phyloP scores from a whole-genome alignment of 306 rosid species.

The Lathyrus aphaca region DNA sequence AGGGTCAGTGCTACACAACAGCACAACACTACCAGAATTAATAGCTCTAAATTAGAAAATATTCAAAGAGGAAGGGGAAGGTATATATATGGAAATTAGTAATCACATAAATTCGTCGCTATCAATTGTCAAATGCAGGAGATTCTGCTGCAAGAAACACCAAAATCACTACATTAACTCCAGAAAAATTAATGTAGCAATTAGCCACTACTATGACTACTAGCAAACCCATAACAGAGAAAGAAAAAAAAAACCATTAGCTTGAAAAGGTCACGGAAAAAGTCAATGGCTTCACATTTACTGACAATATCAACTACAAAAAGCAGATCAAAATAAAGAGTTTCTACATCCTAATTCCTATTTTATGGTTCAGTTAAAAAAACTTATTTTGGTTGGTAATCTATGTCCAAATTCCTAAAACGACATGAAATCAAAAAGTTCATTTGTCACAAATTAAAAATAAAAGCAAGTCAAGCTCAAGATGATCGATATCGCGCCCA shows the following conservation, averaged over 20 bases:
- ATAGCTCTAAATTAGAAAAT: not conserved
- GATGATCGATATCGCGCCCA: not conserved
- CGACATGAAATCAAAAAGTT: not conserved
- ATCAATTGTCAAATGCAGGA: not conserved
- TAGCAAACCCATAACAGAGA: constrained; percentile 3
- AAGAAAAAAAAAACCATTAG: not conserved
- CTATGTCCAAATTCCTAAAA: not conserved
- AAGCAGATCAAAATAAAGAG: not conserved
- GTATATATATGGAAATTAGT: not conserved
- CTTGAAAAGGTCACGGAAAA: not conserved
- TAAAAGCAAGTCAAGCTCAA: constrained; percentile 9
- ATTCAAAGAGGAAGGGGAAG: constrained; percentile 10
- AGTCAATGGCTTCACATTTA: not conserved
- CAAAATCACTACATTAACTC: not conserved
- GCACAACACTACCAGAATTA: too few relatives aligned
- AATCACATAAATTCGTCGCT: not conserved
- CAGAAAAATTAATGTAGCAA: constrained; percentile 7
- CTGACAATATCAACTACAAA: not conserved
- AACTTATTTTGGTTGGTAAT: too few relatives aligned
- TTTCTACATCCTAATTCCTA: not conserved
- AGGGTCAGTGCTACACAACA: too few relatives aligned
- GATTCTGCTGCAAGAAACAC: not conserved
- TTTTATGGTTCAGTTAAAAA: too few relatives aligned
- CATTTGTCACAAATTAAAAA: not conserved
- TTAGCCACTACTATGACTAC: constrained; percentile 3